A percentile compares a stretch with the other conserved stretches of the same genome.
These are phyloP conservation scores for Eucalyptus brandiana DNA, from an alignment of 345 rosid species.

Conservation along the genomic window DNA sequence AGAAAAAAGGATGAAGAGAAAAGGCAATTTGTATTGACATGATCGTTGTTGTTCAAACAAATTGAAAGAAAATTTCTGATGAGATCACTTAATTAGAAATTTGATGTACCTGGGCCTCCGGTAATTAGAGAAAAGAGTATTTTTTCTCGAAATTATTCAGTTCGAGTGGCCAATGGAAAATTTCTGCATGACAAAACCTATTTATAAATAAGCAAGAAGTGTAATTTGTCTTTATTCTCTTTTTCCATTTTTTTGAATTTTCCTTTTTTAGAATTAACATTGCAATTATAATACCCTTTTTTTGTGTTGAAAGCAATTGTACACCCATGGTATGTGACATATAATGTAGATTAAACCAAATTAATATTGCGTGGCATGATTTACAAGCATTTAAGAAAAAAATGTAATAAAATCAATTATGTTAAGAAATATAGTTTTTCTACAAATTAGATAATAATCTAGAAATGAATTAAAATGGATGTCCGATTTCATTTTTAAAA, in stretches of 20 bases:
- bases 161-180: neutral
- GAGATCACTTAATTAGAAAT: neutral
- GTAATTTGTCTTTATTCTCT: neutral
- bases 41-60: neutral
- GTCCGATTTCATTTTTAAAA: neutral
- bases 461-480: neutral
- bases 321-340: neutral
- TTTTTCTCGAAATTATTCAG: neutral
- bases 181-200: neutral
- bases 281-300: neutral
- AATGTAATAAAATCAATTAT: neutral
- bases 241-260: neutral
- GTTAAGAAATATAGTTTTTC: neutral
- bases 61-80: neutral
- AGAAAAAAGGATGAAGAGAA: neutral
- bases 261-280: neutral
- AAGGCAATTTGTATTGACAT: neutral
- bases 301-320: neutral
- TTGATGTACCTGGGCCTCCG: neutral
- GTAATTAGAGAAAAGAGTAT: neutral
- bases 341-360: neutral
- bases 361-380: neutral
- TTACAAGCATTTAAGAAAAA: neutral
- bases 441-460: neutral
- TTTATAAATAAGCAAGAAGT: neutral